These are phyloP conservation scores for Psilocybe mexicana DNA, from an alignment of 1,284 basidiomycete species.

Conservation along the genomic window DNA sequence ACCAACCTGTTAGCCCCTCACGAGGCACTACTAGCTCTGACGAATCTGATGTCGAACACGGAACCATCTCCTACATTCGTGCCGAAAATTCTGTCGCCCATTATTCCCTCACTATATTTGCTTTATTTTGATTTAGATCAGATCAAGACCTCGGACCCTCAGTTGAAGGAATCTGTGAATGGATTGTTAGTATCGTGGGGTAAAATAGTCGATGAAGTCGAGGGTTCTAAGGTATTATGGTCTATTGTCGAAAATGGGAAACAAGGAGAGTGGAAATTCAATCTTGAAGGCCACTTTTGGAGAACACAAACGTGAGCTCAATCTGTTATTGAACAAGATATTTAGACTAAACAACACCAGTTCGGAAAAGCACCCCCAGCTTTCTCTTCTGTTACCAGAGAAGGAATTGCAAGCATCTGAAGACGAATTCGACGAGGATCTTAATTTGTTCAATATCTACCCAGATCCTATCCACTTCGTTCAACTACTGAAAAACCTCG, in stretches of 20 bases:
- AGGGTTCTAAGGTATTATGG: conserved; percentile 64
- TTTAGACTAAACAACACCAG: not conserved
- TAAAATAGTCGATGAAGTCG: conserved; percentile 53
- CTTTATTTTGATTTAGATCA: conserved; percentile 56
- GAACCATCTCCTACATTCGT: conserved; percentile 77
- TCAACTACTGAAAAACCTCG: conserved; percentile 60
- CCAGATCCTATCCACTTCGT: conserved; percentile 75
- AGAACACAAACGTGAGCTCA: conserved; percentile 41
- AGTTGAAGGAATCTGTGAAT: conserved; percentile 55
- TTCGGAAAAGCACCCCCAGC: conserved; percentile 25
- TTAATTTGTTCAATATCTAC: conserved; percentile 65
- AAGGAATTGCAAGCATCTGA: conserved; percentile 42
- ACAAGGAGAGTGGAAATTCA: conserved; percentile 56
- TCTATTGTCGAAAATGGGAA: conserved; percentile 51
- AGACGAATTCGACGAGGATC: conserved; percentile 39
- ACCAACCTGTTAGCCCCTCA: conserved; percentile 28
- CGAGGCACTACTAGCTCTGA: conserved; percentile 47
- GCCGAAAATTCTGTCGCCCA: conserved; percentile 64
- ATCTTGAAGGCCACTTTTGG: conserved; percentile 51
- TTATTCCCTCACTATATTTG: conserved; percentile 67
- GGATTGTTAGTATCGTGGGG: conserved; percentile 75
- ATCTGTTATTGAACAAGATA: not conserved
- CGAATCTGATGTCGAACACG: conserved; percentile 66
- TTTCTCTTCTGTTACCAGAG: conserved; percentile 53
- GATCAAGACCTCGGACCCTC: conserved; percentile 60